Percentiles rank a stretch among this genome's conserved stretches.
phyloP scores from a whole-genome alignment of 176 grass and related monocot species.

The Stipa capillata region DNA sequence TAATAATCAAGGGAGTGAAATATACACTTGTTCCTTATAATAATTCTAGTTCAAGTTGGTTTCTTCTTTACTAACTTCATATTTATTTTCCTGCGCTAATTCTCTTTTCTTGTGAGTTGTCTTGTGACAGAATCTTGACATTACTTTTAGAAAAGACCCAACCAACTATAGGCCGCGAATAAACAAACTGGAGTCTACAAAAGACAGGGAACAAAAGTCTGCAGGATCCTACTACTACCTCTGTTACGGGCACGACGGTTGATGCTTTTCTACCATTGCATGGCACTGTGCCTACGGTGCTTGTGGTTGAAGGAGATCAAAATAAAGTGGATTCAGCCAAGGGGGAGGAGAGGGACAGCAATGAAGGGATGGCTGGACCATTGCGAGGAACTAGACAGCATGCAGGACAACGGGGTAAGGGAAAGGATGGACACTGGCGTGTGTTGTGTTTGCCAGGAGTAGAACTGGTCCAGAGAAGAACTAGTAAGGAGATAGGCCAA shows the following conservation, averaged over 20 bases:
- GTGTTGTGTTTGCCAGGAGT: no score
- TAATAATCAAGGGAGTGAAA: no score
- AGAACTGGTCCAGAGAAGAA: no score
- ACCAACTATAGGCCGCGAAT: constrained; percentile 81
- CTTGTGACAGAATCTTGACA: constrained; percentile 61
- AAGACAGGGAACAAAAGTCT: constrained; percentile 78
- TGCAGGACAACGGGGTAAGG: neutral
- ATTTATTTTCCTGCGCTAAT: neutral
- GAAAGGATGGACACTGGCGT: no score
- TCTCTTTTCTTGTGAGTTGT: neutral
- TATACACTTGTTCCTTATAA: no score
- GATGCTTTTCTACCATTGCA: neutral
- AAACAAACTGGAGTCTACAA: constrained; percentile 79
- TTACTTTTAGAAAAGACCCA: constrained; percentile 83
- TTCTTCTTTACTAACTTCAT: neutral
- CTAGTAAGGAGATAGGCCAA: neutral
- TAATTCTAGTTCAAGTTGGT: neutral
- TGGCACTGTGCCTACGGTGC: neutral
- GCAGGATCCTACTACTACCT: constrained; percentile 81
- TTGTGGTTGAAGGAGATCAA: neutral
- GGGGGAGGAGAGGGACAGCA: neutral
- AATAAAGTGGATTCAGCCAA: neutral
- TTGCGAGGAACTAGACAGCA: neutral
- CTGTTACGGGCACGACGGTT: neutral
- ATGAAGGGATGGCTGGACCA: neutral